Conservation (phyloP, 257 asterid species). For the Jaltomata sinuosa region DNA sequence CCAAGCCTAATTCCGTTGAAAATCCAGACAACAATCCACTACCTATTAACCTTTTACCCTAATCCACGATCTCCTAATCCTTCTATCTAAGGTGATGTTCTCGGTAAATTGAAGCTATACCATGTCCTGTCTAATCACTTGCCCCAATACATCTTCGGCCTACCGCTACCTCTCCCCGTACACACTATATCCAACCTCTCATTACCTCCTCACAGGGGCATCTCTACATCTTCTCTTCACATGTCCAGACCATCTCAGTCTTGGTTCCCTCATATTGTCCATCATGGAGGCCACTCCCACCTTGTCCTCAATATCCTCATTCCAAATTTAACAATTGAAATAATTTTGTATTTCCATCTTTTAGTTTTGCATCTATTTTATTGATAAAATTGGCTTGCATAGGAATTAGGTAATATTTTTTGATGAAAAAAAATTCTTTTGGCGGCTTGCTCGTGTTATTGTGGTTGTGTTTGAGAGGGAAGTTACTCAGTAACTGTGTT, state of each 20-base stretch:
- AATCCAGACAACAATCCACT: not conserved
- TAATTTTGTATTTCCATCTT: not conserved
- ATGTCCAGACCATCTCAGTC: not conserved
- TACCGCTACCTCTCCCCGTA: not conserved
- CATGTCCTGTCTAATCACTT: not conserved
- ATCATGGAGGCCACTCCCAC: not conserved
- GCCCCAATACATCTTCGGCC: not conserved
- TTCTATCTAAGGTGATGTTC: not conserved
- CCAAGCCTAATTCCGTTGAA: not conserved
- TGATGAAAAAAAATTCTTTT: not conserved
- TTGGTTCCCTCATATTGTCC: not conserved
- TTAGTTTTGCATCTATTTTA: not conserved
- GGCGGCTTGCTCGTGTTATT: not conserved
- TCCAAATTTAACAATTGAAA: not conserved
- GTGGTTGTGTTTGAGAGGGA: not conserved
- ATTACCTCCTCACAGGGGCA: not conserved
- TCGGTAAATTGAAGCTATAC: not conserved
- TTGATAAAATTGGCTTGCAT: not conserved
- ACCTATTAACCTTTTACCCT: not conserved
- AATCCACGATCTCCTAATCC: not conserved
- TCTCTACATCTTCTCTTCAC: not conserved
- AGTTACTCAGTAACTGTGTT: not conserved
- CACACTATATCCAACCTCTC: not conserved
- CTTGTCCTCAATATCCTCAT: not conserved
- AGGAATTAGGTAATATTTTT: not conserved